A percentile compares a stretch with the other conserved stretches of the same genome.
These are phyloP conservation scores for Kodamaea sagamina DNA, from an alignment of 805 yeast species.

Conservation along the genomic window DNA sequence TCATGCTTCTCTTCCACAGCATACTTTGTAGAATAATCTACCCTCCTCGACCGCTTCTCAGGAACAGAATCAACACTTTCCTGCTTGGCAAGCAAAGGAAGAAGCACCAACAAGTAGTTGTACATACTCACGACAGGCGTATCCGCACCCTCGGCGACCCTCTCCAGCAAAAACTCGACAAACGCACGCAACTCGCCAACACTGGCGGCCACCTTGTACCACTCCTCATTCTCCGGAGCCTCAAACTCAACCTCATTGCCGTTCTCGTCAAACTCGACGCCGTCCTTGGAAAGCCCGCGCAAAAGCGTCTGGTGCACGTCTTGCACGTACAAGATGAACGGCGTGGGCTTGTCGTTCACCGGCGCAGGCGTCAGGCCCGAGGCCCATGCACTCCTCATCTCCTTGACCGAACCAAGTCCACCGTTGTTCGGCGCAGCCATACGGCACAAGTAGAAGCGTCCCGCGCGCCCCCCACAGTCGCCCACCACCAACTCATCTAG, in stretches of 20 bases:
- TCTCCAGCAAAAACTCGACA: conserved; percentile 21
- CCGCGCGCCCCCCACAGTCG: conserved; percentile 42
- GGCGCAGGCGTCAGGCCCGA: conserved; percentile 12
- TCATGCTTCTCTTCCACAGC: conserved; percentile 16
- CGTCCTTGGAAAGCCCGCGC: conserved; percentile 29
- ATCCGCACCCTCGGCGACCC: background rate
- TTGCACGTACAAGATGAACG: conserved; percentile 44
- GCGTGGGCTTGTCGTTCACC: conserved; percentile 16
- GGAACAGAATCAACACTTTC: conserved; percentile 17
- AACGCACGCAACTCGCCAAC: conserved; percentile 30
- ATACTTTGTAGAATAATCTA: conserved; percentile 3
- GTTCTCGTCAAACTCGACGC: conserved; percentile 35
- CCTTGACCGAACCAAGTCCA: conserved; percentile 36
- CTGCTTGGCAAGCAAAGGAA: conserved; percentile 32
- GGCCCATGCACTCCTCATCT: conserved; percentile 32
- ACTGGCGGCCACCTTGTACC: conserved; percentile 42
- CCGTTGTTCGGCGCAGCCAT: conserved; percentile 39
- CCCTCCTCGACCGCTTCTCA: conserved; percentile 11
- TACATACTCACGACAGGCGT: conserved; percentile 30
- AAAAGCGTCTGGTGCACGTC: conserved; percentile 38
- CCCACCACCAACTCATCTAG: conserved; percentile 39
- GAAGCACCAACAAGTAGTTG: conserved; percentile 29
- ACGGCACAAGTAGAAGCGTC: conserved; percentile 41
- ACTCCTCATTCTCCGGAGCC: conserved; percentile 13
- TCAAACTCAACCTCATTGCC: conserved; percentile 30